These are phyloP conservation scores for Trichoderma pleuroti DNA, from an alignment of 2,329 filamentous ascomycete species.

Conservation along the genomic window DNA sequence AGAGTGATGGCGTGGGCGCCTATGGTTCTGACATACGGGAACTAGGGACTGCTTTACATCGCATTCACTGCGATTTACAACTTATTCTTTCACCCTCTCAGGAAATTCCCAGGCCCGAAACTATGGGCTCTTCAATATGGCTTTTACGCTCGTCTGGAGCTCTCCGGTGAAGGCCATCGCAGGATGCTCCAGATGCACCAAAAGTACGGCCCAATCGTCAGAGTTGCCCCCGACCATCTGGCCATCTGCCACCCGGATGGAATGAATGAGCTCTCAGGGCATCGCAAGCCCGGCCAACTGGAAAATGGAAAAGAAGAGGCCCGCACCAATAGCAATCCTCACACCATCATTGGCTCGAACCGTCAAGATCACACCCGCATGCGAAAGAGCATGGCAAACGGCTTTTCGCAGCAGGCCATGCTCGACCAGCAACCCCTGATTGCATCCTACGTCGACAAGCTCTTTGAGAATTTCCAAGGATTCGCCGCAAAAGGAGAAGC, in stretches of 20 bases:
- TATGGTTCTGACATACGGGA: not conserved
- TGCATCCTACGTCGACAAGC: constrained; percentile 26
- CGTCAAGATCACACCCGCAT: constrained; percentile 24
- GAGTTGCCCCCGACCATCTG: not conserved
- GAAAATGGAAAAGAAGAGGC: constrained; percentile 17
- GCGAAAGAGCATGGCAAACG: constrained; percentile 27
- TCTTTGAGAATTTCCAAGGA: constrained; percentile 25
- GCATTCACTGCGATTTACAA: constrained; percentile 1
- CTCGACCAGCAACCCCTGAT: constrained; percentile 32
- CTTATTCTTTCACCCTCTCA: constrained; percentile 17
- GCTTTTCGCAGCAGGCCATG: constrained; percentile 31
- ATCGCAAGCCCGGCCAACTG: constrained; percentile 19
- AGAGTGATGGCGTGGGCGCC: not conserved
- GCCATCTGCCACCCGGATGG: constrained; percentile 10
- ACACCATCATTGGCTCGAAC: constrained; percentile 22
- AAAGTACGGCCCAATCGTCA: constrained; percentile 15
- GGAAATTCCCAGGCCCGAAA: constrained; percentile 3
- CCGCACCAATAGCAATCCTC: not conserved
- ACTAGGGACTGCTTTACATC: constrained; percentile 6
- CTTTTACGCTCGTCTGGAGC: not conserved
- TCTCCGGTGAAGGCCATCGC: not conserved
- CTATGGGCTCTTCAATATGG: constrained; percentile 4
- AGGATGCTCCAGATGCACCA: not conserved
- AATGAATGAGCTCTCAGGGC: constrained; percentile 22
- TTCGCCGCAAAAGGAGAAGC: constrained; percentile 10